Base-by-base conservation (phyloP, 495 filamentous ascomycete species). In the Penicillium cinerascens region DNA sequence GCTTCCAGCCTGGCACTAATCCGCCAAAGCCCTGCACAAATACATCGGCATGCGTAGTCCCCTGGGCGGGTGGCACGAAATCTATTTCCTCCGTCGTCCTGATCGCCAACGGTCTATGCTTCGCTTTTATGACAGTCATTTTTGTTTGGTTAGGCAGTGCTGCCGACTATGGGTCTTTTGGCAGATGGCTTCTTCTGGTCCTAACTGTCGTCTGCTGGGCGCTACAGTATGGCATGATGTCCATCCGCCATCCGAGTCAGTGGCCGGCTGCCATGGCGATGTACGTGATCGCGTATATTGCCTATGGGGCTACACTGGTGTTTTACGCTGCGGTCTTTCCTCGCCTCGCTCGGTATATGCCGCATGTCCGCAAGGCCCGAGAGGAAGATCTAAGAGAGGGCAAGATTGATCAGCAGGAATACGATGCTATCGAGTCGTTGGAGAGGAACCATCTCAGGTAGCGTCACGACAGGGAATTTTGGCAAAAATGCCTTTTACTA, bases 261-360 rank as follows among this genome's bases (percentile, higher is more conserved):
- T 79, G 77, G 77, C 73, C 73, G 0, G 61, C 66, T 7, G 77
- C 72, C 1, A 79, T 78, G 74, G 69, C 64, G 4, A 45, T 79
- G 54, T 79, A 78, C 39, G 67, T 79, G 15, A 68, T 77, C 16
- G 59, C 74, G 7, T 78, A 78, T 51, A 64, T 79, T 22, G 58
- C 70, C 15, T 79, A 79, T 50, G 75, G 75, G 0, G 71, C 73
- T 10, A 78, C 72, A 0, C 51, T 79, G 16, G 74, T 78, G 1
- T 78, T 79, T 37, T 78, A 76, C 57, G 74, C 75, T 1, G 77
- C 77, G 11, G 61, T 77, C 1, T 79, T 79, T 35, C 77, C 77
- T 16, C 59, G 71, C 17, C 51, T 79, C 15, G 72, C 74, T 11
- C 59, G 73, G n/a, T 74, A 70, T 51, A 78, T 71, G 66, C 73